A percentile compares a stretch with the other conserved stretches of the same genome.
phyloP scores from a whole-genome alignment of 176 grass and related monocot genomes.

The Panicum miliaceum region DNA sequence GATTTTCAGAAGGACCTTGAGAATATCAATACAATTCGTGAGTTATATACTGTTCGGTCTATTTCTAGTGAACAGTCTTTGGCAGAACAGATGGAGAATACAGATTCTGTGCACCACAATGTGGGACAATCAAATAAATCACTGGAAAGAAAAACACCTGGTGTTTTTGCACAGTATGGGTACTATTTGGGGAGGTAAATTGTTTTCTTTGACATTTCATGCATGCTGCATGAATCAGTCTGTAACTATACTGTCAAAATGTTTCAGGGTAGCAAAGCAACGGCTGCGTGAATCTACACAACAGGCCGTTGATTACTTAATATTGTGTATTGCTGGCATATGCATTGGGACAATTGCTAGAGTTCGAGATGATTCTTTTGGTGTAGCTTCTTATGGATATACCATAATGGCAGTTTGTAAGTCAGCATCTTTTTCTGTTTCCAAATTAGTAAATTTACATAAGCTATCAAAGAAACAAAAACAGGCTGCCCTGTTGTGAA shows the following conservation, averaged over 20 bases:
- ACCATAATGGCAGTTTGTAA: conserved; percentile 82
- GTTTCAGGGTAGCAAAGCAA: conserved; percentile 67
- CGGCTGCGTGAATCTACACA: conserved; percentile 59
- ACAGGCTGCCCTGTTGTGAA: background rate
- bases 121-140: conserved; percentile 42
- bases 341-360: conserved; percentile 74
- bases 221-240: conserved; percentile 34
- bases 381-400: conserved; percentile 67
- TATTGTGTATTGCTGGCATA: conserved; percentile 74
- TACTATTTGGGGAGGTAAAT: conserved; percentile 76
- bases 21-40: conserved; percentile 44
- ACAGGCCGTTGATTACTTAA: conserved; percentile 68
- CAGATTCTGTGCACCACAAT: conserved; percentile 42
- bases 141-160: conserved; percentile 62
- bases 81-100: conserved; percentile 37
- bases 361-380: conserved; percentile 65
- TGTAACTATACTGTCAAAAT: conserved; percentile 41
- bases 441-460: conserved; percentile 33
- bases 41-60: conserved; percentile 45
- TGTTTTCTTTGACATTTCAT: conserved; percentile 31
- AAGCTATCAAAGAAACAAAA: conserved; percentile 17
- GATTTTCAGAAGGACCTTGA: conserved; percentile 62
- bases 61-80: conserved; percentile 49
- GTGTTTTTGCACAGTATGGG: conserved; percentile 62
- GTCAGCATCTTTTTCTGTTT: conserved; percentile 41